These are phyloP conservation scores for Hypoxylon sp. DNA, from an alignment of 2,329 filamentous ascomycete genomes.

Conservation along the genomic window DNA sequence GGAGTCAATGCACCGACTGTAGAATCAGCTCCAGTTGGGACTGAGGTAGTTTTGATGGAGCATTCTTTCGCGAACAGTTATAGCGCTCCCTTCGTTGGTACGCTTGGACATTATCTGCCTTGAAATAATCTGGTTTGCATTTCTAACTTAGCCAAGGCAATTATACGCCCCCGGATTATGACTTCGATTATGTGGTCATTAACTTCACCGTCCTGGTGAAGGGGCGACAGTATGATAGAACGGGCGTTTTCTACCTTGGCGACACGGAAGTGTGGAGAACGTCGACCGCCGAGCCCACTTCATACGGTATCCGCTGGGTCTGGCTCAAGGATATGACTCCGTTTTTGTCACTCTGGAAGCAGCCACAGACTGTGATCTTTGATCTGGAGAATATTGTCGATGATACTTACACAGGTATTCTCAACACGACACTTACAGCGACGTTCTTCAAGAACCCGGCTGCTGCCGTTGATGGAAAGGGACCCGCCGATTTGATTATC, in stretches of 20 bases:
- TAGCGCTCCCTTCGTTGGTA: slow-evolving; percentile 78
- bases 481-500: slow-evolving; percentile 74
- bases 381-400: slow-evolving; percentile 82
- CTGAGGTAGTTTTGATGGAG: slow-evolving; percentile 73
- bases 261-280: slow-evolving; percentile 87
- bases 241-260: slow-evolving; percentile 80
- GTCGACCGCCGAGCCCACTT: slow-evolving; percentile 83
- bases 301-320: slow-evolving; percentile 77
- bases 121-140: slow-evolving; percentile 17
- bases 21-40: slow-evolving; percentile 50
- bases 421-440: slow-evolving; percentile 80
- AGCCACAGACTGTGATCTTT: slow-evolving; percentile 81
- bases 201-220: slow-evolving; percentile 80
- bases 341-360: slow-evolving; percentile 76
- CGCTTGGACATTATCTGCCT: slow-evolving; percentile 47
- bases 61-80: slow-evolving; percentile 80
- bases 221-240: slow-evolving; percentile 81
- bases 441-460: slow-evolving; percentile 71
- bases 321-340: slow-evolving; percentile 84
- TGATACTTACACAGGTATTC: slow-evolving; percentile 77
- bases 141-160: slow-evolving; percentile 58
- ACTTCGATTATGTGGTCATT: slow-evolving; percentile 80
- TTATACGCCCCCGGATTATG: slow-evolving; percentile 75
- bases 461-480: slow-evolving; percentile 56
- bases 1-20: slow-evolving; percentile 50